Evolutionary conservation across 164 flowering plant genomes (phyloP).

Genomic region (Platanus orientalis): DNA sequence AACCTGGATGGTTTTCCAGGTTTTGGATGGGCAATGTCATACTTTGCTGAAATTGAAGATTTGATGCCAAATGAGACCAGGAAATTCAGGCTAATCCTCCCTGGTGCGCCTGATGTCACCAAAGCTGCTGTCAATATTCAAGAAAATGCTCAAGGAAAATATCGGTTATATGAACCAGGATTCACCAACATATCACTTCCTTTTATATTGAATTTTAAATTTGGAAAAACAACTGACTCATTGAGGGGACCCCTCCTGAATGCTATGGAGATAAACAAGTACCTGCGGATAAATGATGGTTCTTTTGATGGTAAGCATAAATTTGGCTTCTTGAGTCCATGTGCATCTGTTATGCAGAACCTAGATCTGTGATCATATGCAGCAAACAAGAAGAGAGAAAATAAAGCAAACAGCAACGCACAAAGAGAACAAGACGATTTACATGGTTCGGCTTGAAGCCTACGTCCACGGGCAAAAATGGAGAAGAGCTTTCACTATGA

Average conservation of each 20-base stretch:
- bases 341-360: neutral
- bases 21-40: conserved; percentile 84
- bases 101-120: conserved; percentile 63
- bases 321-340: neutral
- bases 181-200: conserved; percentile 73
- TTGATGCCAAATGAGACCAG: conserved; percentile 57
- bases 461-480: too few species aligned
- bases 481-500: too few species aligned
- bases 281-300: conserved; percentile 66
- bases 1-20: conserved; percentile 96
- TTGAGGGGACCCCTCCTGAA: conserved; percentile 81
- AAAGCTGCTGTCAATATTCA: conserved; percentile 75
- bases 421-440: too few species aligned
- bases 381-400: too few species aligned
- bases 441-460: too few species aligned
- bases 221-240: conserved; percentile 72
- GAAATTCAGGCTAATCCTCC: conserved; percentile 74
- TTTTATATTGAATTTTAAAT: conserved; percentile 69
- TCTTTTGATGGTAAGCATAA: conserved; percentile 68
- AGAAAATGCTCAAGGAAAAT: conserved; percentile 90
- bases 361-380: too few species aligned
- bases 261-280: conserved; percentile 93
- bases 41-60: conserved; percentile 95
- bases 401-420: too few species aligned
- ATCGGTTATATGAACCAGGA: conserved; percentile 91